Conservation (phyloP, 108 stramenopile species). For the Parietichytrium sp. region DNA sequence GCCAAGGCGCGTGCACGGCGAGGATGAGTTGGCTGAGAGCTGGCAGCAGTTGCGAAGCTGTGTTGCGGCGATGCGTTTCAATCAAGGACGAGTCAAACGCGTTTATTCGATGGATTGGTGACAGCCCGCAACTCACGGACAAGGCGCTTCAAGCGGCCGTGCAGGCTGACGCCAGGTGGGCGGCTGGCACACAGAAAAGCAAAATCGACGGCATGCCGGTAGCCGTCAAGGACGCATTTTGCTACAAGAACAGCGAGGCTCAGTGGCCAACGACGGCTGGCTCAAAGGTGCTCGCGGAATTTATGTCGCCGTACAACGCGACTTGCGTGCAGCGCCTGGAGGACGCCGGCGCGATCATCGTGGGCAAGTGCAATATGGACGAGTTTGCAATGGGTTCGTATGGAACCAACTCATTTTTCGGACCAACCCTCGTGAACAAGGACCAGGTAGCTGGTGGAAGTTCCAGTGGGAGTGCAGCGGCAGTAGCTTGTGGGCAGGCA, state of each 20-base stretch:
- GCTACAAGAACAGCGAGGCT: too few relatives aligned
- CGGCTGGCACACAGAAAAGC: neutral
- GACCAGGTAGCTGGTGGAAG: slow-evolving; percentile 75
- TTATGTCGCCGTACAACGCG: slow-evolving; percentile 69
- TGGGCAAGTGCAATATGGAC: slow-evolving; percentile 91
- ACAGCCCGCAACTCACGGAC: too few relatives aligned
- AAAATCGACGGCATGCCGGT: slow-evolving; percentile 76
- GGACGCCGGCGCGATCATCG: slow-evolving; percentile 72
- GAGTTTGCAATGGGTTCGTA: slow-evolving; percentile 96
- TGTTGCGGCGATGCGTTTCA: too few relatives aligned
- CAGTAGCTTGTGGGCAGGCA: slow-evolving; percentile 79
- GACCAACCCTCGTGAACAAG: slow-evolving; percentile 48
- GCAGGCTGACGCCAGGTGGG: neutral
- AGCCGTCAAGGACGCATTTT: slow-evolving; percentile 90
- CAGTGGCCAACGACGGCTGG: slow-evolving; percentile 72
- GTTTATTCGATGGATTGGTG: too few relatives aligned
- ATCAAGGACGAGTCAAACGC: too few relatives aligned
- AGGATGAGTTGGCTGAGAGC: too few relatives aligned
- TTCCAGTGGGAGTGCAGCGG: slow-evolving; percentile 83
- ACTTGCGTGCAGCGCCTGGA: slow-evolving; percentile 66
- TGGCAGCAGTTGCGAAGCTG: too few relatives aligned
- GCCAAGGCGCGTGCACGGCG: too few relatives aligned
- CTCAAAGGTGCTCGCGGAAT: slow-evolving; percentile 68
- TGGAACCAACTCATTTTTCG: slow-evolving; percentile 68
- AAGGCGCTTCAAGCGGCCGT: too few relatives aligned